These are phyloP conservation scores for Abelmoschus esculentus DNA, from an alignment of 345 rosid genomes.

Conservation along the genomic window DNA sequence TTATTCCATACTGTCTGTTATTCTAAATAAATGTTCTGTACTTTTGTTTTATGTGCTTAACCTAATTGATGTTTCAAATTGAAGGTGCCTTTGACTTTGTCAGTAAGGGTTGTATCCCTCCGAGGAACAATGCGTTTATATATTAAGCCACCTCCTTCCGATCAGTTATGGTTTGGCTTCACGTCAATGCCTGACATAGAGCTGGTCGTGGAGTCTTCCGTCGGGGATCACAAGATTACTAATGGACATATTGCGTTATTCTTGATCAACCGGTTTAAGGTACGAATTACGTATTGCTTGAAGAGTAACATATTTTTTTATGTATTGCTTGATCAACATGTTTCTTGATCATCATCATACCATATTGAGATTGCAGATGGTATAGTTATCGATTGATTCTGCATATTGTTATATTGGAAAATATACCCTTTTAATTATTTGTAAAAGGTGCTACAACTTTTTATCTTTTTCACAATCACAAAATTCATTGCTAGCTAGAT, in stretches of 20 bases:
- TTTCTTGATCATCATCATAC: too few relatives aligned
- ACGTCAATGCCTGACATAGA: background rate
- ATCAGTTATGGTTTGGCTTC: background rate
- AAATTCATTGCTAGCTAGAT: too few relatives aligned
- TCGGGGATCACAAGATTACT: background rate
- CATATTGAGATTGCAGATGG: background rate
- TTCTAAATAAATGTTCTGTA: too few relatives aligned
- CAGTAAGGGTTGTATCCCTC: too few relatives aligned
- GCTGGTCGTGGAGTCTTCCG: background rate
- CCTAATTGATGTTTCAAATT: slow-evolving; percentile 6
- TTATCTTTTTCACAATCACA: too few relatives aligned
- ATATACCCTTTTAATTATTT: too few relatives aligned
- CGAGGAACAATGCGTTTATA: too few relatives aligned
- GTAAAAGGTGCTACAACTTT: too few relatives aligned
- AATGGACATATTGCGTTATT: background rate
- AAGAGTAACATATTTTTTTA: too few relatives aligned
- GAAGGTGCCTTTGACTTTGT: background rate
- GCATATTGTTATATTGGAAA: too few relatives aligned
- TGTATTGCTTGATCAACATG: too few relatives aligned
- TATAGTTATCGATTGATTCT: background rate
- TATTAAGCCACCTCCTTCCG: background rate
- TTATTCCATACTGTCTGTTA: background rate
- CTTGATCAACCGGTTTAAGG: background rate
- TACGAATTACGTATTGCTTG: background rate
- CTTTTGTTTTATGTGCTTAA: background rate